Evolutionary conservation across 1,284 basidiomycete species (phyloP).

Genomic region (Irpex sp.): DNA sequence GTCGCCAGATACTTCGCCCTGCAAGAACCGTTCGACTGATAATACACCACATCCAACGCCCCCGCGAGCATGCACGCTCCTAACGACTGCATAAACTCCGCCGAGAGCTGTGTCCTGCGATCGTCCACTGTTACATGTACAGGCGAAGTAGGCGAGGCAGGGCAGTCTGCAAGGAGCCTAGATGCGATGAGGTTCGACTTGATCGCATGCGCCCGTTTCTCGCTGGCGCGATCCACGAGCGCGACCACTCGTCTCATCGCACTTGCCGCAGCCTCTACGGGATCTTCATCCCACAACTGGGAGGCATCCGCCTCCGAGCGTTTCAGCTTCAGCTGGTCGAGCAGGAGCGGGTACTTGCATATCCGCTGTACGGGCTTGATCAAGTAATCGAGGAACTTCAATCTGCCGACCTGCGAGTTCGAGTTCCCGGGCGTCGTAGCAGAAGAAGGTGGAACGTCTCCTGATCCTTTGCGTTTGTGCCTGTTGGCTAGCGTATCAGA

Average conservation of each 20-base stretch:
- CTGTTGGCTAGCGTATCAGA: slow-evolving; percentile 8
- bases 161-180: slow-evolving; percentile 38
- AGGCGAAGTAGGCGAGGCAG: slow-evolving; percentile 10
- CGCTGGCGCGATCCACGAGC: slow-evolving; percentile 46
- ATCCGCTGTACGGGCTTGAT: slow-evolving; percentile 88
- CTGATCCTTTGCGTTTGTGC: slow-evolving; percentile 12
- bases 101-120: slow-evolving; percentile 28
- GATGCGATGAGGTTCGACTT: slow-evolving; percentile 67
- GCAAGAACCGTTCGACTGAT: slow-evolving; percentile 30
- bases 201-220: slow-evolving; percentile 46
- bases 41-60: slow-evolving; percentile 77
- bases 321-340: slow-evolving; percentile 60
- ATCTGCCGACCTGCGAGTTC: slow-evolving; percentile 29
- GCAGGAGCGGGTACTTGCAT: slow-evolving; percentile 86
- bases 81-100: slow-evolving; percentile 60
- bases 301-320: slow-evolving; percentile 9
- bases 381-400: slow-evolving; percentile 75
- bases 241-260: slow-evolving; percentile 60
- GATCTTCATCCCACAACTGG: neutral
- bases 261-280: slow-evolving; percentile 36
- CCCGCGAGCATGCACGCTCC: slow-evolving; percentile 76
- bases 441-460: slow-evolving; percentile 1
- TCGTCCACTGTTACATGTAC: slow-evolving; percentile 6
- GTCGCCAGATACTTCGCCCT: slow-evolving; percentile 85
- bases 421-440: slow-evolving; percentile 9